Conservation (phyloP, 73 alveolate species). For the Tetrahymena borealis region DNA sequence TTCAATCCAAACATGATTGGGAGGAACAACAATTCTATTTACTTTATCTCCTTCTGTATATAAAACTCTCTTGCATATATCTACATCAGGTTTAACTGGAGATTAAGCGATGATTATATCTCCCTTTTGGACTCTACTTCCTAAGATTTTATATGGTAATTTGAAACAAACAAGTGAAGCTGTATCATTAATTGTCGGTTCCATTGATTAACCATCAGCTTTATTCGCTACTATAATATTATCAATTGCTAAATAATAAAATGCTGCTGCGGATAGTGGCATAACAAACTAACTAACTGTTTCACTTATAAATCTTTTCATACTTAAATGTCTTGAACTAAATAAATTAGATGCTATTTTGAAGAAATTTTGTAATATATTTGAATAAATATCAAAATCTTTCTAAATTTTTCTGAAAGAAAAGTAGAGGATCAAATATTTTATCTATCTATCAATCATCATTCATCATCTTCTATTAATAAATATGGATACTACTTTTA, state of each 20-base stretch:
- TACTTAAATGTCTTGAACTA: not conserved
- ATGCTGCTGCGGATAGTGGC: conserved; percentile 18
- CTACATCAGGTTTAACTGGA: conserved; percentile 20
- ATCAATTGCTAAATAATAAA: not conserved
- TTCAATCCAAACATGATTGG: conserved; percentile 13
- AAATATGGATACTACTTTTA: too few species aligned
- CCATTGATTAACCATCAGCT: conserved; percentile 37
- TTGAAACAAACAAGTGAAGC: not conserved
- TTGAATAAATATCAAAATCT: too few species aligned
- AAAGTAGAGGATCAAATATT: too few species aligned
- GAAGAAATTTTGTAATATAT: too few species aligned
- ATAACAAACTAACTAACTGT: not conserved
- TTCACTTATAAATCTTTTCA: not conserved
- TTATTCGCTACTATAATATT: not conserved
- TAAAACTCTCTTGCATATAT: not conserved
- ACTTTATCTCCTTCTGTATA: not conserved
- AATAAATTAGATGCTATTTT: too few species aligned
- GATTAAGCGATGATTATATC: conserved; percentile 35
- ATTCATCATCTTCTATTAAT: too few species aligned
- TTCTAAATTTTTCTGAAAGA: too few species aligned
- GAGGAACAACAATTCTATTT: not conserved
- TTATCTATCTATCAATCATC: too few species aligned
- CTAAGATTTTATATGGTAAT: not conserved
- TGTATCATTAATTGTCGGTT: conserved; percentile 17
- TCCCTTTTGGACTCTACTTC: conserved; percentile 3